Conservation (phyloP, 1,139 yeast species). For the Casaregolazyma lundiana region DNA sequence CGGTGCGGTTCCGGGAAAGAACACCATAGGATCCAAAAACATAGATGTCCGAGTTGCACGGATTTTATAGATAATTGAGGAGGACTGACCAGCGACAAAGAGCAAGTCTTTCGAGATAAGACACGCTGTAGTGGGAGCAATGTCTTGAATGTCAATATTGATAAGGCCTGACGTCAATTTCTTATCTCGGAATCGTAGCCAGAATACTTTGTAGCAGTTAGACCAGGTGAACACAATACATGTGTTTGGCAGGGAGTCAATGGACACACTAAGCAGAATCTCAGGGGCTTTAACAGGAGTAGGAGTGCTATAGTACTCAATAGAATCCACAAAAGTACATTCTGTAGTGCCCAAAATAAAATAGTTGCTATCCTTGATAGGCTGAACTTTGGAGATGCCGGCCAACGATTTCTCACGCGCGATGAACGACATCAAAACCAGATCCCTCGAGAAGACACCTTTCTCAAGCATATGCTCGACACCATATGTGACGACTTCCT, state of each 20-base stretch:
- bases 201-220: background rate
- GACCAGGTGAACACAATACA: constrained; percentile 5
- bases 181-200: background rate
- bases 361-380: background rate
- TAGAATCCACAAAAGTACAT: background rate
- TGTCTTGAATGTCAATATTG: background rate
- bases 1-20: constrained; percentile 4
- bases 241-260: background rate
- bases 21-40: constrained; percentile 1
- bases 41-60: background rate
- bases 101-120: background rate
- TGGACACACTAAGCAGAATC: background rate
- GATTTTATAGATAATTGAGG: background rate
- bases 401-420: background rate
- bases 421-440: too few relatives aligned
- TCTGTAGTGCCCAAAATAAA: background rate
- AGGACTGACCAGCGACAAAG: constrained; percentile 7
- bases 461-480: too few relatives aligned
- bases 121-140: background rate
- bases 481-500: background rate
- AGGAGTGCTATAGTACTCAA: background rate
- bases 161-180: background rate
- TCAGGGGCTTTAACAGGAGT: background rate
- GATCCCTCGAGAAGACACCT: too few relatives aligned
- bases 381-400: background rate